A percentile compares a stretch with the other conserved stretches of the same genome.
Conservation (phyloP, 1,284 basidiomycete species). For the Moesziomyces antarcticus region DNA sequence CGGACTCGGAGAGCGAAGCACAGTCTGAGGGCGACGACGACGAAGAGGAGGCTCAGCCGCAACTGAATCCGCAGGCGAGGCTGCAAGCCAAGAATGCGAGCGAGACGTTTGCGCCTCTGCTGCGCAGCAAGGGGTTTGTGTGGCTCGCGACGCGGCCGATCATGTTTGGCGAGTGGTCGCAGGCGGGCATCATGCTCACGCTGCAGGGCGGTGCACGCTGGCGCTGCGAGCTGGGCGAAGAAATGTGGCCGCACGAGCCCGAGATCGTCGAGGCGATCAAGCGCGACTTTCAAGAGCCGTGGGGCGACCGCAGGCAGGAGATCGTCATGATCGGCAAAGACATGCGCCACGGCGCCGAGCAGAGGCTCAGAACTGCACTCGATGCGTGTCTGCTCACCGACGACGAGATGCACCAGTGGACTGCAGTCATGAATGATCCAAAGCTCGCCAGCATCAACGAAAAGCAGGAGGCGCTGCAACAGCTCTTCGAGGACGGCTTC, state of each 20-base stretch:
- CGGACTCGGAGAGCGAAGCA: slow-evolving; percentile 13
- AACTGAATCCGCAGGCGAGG: slow-evolving; percentile 69
- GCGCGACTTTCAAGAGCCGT: slow-evolving; percentile 69
- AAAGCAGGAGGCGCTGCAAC: slow-evolving; percentile 63
- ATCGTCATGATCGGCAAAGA: slow-evolving; percentile 68
- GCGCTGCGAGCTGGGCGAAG: slow-evolving; percentile 68
- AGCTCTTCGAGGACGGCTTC: slow-evolving; percentile 68
- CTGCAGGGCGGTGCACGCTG: slow-evolving; percentile 69
- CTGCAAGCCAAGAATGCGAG: slow-evolving; percentile 68
- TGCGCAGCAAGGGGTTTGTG: slow-evolving; percentile 70
- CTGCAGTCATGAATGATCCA: slow-evolving; percentile 67
- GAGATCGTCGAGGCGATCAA: slow-evolving; percentile 68
- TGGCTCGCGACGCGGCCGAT: slow-evolving; percentile 67
- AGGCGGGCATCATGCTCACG: slow-evolving; percentile 70
- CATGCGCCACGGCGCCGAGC: slow-evolving; percentile 61
- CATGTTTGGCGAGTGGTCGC: slow-evolving; percentile 70
- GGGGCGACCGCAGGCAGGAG: slow-evolving; percentile 71
- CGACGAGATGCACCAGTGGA: slow-evolving; percentile 69
- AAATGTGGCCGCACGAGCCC: slow-evolving; percentile 69
- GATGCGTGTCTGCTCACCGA: slow-evolving; percentile 68
- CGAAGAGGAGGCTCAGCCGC: slow-evolving; percentile 65
- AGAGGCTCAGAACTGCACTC: slow-evolving; percentile 66
- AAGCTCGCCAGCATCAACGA: slow-evolving; percentile 10
- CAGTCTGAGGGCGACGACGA: slow-evolving; percentile 40
- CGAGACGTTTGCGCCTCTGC: slow-evolving; percentile 67